Conservation (phyloP, 2,329 filamentous ascomycete species). For the Colletotrichum tamarilloi region DNA sequence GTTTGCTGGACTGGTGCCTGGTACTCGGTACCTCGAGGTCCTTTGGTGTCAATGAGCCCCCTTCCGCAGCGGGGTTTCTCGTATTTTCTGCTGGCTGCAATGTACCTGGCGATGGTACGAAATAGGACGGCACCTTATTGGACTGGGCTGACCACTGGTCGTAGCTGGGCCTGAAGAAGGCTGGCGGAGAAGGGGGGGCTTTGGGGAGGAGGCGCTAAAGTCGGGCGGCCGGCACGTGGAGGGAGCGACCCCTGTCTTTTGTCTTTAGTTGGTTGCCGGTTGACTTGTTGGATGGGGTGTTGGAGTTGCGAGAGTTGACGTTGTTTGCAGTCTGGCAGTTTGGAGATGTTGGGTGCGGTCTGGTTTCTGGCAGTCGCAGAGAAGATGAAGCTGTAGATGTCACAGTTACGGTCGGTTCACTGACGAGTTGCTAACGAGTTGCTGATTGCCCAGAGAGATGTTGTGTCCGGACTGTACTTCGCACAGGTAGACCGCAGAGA, state of each 20-base stretch:
- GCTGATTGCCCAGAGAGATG: not conserved
- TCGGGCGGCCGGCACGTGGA: conserved; percentile 26
- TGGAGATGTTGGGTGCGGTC: too few species aligned
- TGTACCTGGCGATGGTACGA: not conserved
- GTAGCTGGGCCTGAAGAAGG: conserved; percentile 1
- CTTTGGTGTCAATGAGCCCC: conserved; percentile 1
- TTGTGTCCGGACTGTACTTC: too few species aligned
- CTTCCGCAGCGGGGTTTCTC: not conserved
- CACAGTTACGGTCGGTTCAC: too few species aligned
- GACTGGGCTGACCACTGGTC: not conserved
- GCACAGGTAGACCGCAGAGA: too few species aligned
- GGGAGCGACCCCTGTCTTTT: not conserved
- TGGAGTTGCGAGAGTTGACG: not conserved
- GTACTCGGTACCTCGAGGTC: conserved; percentile 1
- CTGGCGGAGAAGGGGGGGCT: conserved; percentile 1
- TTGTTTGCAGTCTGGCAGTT: too few species aligned
- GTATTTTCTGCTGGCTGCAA: conserved; percentile 5
- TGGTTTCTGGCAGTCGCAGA: too few species aligned
- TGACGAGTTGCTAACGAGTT: too few species aligned
- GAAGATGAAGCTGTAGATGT: too few species aligned
- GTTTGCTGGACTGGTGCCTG: conserved; percentile 9
- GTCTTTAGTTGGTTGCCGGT: not conserved
- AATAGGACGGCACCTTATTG: conserved; percentile 12
- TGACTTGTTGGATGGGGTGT: not conserved
- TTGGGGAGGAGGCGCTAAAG: conserved; percentile 12